phyloP scores from a whole-genome alignment of 495 filamentous ascomycete genomes.

The Sordaria brevicollis region DNA sequence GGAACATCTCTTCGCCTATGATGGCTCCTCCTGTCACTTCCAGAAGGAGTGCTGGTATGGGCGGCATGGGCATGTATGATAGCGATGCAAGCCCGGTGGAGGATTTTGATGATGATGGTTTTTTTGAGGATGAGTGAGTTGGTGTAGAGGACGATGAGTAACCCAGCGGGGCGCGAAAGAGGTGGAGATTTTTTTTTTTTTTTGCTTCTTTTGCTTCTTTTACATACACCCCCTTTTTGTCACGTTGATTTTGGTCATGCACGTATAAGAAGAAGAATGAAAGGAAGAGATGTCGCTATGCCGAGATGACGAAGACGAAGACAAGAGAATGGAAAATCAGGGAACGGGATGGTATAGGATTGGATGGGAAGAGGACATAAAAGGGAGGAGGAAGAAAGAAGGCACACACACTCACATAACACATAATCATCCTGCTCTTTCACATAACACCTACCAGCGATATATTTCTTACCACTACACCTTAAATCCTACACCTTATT shows the following conservation, averaged over 20 bases:
- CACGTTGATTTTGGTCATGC: not conserved
- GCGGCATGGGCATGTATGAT: conserved; percentile 54
- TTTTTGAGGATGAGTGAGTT: conserved; percentile 42
- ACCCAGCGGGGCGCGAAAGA: not conserved
- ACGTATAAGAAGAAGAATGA: not conserved
- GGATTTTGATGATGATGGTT: conserved; percentile 45
- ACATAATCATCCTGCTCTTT: not conserved
- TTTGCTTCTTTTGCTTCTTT: too few relatives aligned
- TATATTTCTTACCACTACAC: not conserved
- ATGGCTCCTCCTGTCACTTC: conserved; percentile 59
- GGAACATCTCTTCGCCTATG: not conserved
- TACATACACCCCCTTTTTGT: too few relatives aligned
- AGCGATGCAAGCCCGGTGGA: conserved; percentile 49
- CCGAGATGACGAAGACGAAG: not conserved
- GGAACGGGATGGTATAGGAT: too few relatives aligned
- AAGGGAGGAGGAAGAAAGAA: not conserved
- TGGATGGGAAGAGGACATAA: not conserved
- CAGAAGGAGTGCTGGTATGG: too few relatives aligned
- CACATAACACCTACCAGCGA: not conserved
- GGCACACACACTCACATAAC: not conserved
- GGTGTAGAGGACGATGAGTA: not conserved
- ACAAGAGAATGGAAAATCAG: not conserved
- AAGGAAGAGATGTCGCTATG: not conserved
- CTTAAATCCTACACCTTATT: not conserved
- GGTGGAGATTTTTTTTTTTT: not conserved